These are phyloP conservation scores for Cyclocybe aegerita DNA, from an alignment of 768 basidiomycete species.

Conservation along the genomic window DNA sequence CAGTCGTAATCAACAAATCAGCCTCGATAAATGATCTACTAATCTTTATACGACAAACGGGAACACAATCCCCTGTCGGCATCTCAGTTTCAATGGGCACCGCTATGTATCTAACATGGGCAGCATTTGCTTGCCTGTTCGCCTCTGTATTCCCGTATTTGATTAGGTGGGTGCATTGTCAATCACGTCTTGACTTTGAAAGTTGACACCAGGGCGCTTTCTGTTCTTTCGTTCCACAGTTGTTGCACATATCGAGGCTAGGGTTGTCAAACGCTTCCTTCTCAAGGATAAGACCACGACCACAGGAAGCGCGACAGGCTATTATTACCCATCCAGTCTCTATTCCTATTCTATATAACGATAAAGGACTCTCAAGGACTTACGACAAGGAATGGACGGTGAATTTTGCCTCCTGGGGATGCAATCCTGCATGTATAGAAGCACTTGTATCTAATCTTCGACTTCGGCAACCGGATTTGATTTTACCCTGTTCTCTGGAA, in stretches of 20 bases:
- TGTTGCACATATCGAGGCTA: constrained; percentile 81
- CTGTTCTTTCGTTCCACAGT: constrained; percentile 33
- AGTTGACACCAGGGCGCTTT: neutral
- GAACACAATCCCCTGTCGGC: constrained; percentile 42
- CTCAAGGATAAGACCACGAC: too few relatives aligned
- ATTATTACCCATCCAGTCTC: too few relatives aligned
- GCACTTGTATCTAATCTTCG: too few relatives aligned
- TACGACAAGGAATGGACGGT: too few relatives aligned
- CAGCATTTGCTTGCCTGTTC: constrained; percentile 65
- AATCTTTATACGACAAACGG: constrained; percentile 9
- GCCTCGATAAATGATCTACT: constrained; percentile 50
- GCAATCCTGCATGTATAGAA: too few relatives aligned
- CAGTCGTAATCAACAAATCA: constrained; percentile 65
- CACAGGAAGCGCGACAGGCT: too few relatives aligned
- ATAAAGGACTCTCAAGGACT: too few relatives aligned
- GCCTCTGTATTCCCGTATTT: constrained; percentile 73
- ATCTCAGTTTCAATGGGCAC: constrained; percentile 62
- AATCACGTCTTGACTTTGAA: neutral
- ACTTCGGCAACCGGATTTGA: too few relatives aligned
- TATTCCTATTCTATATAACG: too few relatives aligned
- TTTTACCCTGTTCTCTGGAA: too few relatives aligned
- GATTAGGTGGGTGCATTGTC: constrained; percentile 56
- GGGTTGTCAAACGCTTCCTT: too few relatives aligned
- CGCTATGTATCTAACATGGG: constrained; percentile 72
- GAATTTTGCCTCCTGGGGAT: too few relatives aligned